phyloP scores from a whole-genome alignment of 306 rosid genomes.

The Citrullus mucosospermus region DNA sequence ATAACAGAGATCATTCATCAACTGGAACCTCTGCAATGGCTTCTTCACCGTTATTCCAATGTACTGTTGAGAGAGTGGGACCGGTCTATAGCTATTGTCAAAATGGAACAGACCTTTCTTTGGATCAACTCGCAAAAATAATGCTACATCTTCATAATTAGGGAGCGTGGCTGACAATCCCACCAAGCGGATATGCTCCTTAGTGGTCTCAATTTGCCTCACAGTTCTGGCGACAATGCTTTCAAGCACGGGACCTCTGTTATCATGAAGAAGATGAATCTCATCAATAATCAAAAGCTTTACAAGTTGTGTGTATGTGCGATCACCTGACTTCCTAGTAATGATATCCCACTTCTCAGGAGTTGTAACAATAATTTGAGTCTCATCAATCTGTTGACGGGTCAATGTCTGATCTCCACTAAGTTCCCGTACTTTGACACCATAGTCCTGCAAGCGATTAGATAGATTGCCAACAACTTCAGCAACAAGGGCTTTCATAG shows the following conservation, averaged over 20 bases:
- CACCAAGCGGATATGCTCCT: constrained; percentile 86
- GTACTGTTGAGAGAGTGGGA: constrained; percentile 91
- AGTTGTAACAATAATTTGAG: constrained; percentile 93
- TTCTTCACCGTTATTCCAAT: constrained; percentile 84
- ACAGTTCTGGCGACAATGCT: constrained; percentile 95
- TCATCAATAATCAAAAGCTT: constrained; percentile 88
- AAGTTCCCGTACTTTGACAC: constrained; percentile 72
- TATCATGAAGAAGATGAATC: constrained; percentile 95
- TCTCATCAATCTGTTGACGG: constrained; percentile 87
- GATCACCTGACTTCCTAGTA: constrained; percentile 90
- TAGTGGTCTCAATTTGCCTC: constrained; percentile 88
- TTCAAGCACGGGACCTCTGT: constrained; percentile 96
- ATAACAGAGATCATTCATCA: constrained; percentile 94
- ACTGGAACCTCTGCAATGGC: constrained; percentile 94
- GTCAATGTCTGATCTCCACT: constrained; percentile 92
- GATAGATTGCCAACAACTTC: constrained; percentile 94
- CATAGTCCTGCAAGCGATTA: constrained; percentile 80
- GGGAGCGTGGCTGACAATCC: constrained; percentile 96
- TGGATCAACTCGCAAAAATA: constrained; percentile 73
- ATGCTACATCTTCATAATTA: constrained; percentile 78
- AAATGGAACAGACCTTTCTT: constrained; percentile 60
- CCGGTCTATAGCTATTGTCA: constrained; percentile 92
- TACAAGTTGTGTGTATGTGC: constrained; percentile 87
- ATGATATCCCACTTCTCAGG: constrained; percentile 99
- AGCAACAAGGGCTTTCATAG: constrained; percentile 99